Evolutionary conservation across 192 early-diverging fungal genomes (phyloP), one percentile per base, ranked within the genome.

Genomic region (Podila clonocystis): DNA sequence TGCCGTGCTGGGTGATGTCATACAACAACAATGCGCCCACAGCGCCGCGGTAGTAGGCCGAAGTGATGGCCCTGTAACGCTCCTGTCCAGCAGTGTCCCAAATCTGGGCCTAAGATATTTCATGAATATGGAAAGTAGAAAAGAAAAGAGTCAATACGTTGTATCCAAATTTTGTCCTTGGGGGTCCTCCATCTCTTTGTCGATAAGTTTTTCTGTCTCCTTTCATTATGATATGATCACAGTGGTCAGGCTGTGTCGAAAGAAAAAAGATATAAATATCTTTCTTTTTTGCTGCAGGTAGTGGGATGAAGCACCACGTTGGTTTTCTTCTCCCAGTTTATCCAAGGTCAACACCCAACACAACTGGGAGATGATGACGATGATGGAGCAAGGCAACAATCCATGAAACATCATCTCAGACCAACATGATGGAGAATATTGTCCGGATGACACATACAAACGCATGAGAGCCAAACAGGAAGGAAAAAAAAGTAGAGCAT

Each of bases 11-110:
- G 50, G 85, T 85, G 60, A 83, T 85, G 68, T 85, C 97, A 74
- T 97, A 98, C 33, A 94, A 94, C 67, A 98, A 93, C 45, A 97
- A 87, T 9, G 96, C 96, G 15, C 95, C 97, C 74, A 97, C 95
- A 34, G 97, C 97, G 58, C 96, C 96, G 70, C 97, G 88, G 80
- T 98, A 98, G 86, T 98, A 74, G 92, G 96, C 69, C 88, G 95
- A 75, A 91, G 90, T 74, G 91, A 97, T 88, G 20, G 86, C 86
- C 69, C 96, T 93, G 84, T 97, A 98, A 52, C 97, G 87, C 82
- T 98, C 97, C 86, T 98, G 97, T 26, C 97, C 97, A 68, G 77
- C 77, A 73, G 62, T 64, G 65, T 89, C 91, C 91, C 91, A 93
- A 67, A 93, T 91, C 72, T 93, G 91, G 80, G 90, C 91, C 73